Evolutionary conservation across 2,329 filamentous ascomycete genomes (phyloP).

Genomic region (Aspergillus sergii): DNA sequence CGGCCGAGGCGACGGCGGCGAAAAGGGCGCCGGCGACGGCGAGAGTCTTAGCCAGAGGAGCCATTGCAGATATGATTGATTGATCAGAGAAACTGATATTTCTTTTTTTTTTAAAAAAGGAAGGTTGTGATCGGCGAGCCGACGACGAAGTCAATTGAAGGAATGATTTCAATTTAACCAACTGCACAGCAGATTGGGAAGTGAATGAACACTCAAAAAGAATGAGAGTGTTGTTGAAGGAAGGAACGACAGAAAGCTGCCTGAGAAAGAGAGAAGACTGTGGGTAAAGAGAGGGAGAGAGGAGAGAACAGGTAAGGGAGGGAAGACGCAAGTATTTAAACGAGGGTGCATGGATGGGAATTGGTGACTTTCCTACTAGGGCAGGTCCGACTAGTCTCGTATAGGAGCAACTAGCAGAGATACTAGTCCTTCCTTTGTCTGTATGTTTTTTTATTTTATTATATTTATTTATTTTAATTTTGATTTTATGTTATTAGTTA

Average conservation of each 20-base stretch:
- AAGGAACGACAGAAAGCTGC: constrained; percentile 23
- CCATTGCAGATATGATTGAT: constrained; percentile 30
- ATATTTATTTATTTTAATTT: background rate
- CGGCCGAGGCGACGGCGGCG: constrained; percentile 33
- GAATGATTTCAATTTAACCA: constrained; percentile 2
- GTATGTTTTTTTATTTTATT: background rate
- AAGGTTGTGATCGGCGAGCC: background rate
- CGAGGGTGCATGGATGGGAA: background rate
- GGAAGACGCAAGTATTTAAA: constrained; percentile 6
- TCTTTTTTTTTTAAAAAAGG: background rate
- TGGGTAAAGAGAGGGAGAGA: constrained; percentile 11
- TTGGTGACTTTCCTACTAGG: too few relatives aligned
- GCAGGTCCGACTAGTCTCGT: background rate
- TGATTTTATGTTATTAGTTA: background rate
- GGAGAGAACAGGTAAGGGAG: constrained; percentile 1
- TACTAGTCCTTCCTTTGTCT: background rate
- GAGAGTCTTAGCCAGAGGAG: constrained; percentile 40
- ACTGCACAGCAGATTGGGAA: constrained; percentile 25
- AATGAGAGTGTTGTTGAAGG: constrained; percentile 13
- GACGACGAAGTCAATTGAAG: constrained; percentile 1
- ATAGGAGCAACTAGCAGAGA: background rate
- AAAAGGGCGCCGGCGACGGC: constrained; percentile 39
- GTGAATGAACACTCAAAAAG: constrained; percentile 10
- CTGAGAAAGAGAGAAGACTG: constrained; percentile 11
- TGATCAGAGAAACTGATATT: constrained; percentile 8